These are phyloP conservation scores for Diatrype stigma DNA, from an alignment of 2,329 filamentous ascomycete species.

Conservation along the genomic window DNA sequence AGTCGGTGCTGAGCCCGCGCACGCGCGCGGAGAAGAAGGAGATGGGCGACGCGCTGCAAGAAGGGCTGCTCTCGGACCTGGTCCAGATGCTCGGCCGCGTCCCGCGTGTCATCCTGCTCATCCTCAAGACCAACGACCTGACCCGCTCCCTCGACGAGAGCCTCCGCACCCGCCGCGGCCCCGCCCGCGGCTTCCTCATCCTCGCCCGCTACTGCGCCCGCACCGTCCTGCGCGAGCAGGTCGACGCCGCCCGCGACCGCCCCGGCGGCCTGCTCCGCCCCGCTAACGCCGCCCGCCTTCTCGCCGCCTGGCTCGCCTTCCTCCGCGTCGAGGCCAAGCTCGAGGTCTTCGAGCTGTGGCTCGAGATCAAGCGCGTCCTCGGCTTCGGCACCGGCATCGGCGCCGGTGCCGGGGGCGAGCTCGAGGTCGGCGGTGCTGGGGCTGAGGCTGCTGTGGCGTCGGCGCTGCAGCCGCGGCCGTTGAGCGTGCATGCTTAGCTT, in stretches of 20 bases:
- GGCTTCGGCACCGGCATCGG: slow-evolving; percentile 16
- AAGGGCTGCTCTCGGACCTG: slow-evolving; percentile 83
- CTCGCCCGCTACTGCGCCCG: slow-evolving; percentile 64
- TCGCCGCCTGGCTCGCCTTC: slow-evolving; percentile 55
- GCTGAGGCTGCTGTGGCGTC: too few relatives aligned
- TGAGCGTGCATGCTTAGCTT: too few relatives aligned
- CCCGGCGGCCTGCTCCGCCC: slow-evolving; percentile 56
- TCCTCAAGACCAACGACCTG: slow-evolving; percentile 96
- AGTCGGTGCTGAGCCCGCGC: slow-evolving; percentile 54
- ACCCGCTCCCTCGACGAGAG: slow-evolving; percentile 92
- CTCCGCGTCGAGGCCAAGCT: slow-evolving; percentile 60
- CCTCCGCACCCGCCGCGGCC: slow-evolving; percentile 67
- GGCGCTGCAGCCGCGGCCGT: too few relatives aligned
- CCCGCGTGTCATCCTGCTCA: slow-evolving; percentile 86
- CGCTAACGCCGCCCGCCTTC: slow-evolving; percentile 47
- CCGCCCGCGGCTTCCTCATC: slow-evolving; percentile 63
- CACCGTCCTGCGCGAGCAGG: slow-evolving; percentile 61
- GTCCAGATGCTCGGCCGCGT: slow-evolving; percentile 86
- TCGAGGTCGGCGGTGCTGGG: not conserved
- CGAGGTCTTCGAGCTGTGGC: slow-evolving; percentile 59
- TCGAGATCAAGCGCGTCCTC: slow-evolving; percentile 47
- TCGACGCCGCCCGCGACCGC: slow-evolving; percentile 49
- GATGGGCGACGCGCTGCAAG: slow-evolving; percentile 80
- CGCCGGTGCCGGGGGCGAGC: not conserved
- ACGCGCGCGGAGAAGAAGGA: slow-evolving; percentile 75